phyloP scores from a whole-genome alignment of 352 stramenopile genomes.

The Globisporangium abappressorium region DNA sequence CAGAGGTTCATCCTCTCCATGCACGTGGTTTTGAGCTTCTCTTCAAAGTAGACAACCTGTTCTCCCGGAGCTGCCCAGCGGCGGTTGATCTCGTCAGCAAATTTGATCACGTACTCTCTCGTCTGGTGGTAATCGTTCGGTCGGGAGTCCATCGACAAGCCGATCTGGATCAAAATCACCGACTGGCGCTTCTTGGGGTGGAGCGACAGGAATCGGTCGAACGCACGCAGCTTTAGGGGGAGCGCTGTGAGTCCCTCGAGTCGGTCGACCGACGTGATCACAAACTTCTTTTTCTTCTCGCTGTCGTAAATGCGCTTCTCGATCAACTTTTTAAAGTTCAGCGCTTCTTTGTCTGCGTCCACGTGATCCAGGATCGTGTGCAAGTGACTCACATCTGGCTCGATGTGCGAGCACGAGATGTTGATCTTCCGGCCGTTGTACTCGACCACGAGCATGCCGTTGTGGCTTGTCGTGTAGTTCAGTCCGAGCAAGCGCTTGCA shows the following conservation, averaged over 20 bases:
- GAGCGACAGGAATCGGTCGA: conserved; percentile 94
- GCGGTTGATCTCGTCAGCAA: conserved; percentile 92
- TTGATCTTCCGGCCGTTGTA: conserved; percentile 96
- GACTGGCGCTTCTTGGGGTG: conserved; percentile 64
- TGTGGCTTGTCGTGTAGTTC: conserved; percentile 89
- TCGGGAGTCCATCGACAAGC: conserved; percentile 63
- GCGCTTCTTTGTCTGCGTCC: conserved; percentile 31
- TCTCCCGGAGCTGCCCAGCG: conserved; percentile 53
- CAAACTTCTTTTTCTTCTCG: conserved; percentile 38
- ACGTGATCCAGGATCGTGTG: conserved; percentile 62
- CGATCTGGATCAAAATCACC: conserved; percentile 80
- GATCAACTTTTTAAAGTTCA: conserved; percentile 33
- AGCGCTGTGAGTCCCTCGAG: conserved; percentile 96
- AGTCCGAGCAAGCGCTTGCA: conserved; percentile 94
- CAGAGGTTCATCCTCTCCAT: conserved; percentile 69
- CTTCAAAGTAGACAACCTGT: conserved; percentile 71
- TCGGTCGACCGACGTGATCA: conserved; percentile 91
- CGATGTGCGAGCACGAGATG: conserved; percentile 96
- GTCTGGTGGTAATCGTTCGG: conserved; percentile 94
- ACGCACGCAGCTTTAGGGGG: conserved; percentile 95
- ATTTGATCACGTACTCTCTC: conserved; percentile 85
- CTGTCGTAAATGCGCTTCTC: conserved; percentile 34
- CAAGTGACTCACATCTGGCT: conserved; percentile 87
- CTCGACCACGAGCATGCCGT: conserved; percentile 90
- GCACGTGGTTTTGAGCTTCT: conserved; percentile 62